Evolutionary conservation across 2,329 filamentous ascomycete genomes (phyloP), one percentile per base, ranked within the genome.

Genomic region (Pseudopithomyces maydicus): DNA sequence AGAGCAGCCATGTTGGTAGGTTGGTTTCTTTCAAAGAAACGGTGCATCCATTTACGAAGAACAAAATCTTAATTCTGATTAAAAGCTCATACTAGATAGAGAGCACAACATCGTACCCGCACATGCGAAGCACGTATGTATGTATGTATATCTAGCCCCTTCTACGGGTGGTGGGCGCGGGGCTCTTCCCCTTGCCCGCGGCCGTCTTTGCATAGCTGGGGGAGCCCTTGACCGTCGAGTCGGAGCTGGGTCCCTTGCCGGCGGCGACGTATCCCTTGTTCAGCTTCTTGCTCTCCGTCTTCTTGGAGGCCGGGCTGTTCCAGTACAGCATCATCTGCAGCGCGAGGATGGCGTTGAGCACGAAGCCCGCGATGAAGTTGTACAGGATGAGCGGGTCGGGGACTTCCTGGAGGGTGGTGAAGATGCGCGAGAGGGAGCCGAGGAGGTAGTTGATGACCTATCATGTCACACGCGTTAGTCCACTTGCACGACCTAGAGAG

Each of bases 401-500:
- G 58, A 99, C 95, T 81, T 99, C 95, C 73, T 98, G 93, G 56
- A 99, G 82, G 8, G 96, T 99, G 32, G 95, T 99, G 79, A 97
- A 99, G 80, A 99, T 96, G 74, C 95, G 90, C 23, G 92, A 91
- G 56, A 98, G 86, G 42, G 92, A 97, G 38, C 96, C 95, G 67
- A 88, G 83, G 70, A 99, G 91, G 79, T 97, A 99, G 83, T 97
- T 98, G 85, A 99, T 97, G 67, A 99, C 92, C 93, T 97, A 69
- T 56, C 45, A 10, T 19, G 20, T 20, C n/a, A n/a, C n/a, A n/a
- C n/a, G n/a, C n/a, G n/a, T n/a, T n/a, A n/a, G n/a, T n/a, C n/a
- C n/a, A n/a, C n/a, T n/a, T n/a, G n/a, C n/a, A n/a, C n/a, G n/a
- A n/a, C n/a, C n/a, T n/a, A n/a, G n/a, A n/a, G n/a, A n/a, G n/a